phyloP scores from a whole-genome alignment of 768 basidiomycete genomes.

The Russula foetens region DNA sequence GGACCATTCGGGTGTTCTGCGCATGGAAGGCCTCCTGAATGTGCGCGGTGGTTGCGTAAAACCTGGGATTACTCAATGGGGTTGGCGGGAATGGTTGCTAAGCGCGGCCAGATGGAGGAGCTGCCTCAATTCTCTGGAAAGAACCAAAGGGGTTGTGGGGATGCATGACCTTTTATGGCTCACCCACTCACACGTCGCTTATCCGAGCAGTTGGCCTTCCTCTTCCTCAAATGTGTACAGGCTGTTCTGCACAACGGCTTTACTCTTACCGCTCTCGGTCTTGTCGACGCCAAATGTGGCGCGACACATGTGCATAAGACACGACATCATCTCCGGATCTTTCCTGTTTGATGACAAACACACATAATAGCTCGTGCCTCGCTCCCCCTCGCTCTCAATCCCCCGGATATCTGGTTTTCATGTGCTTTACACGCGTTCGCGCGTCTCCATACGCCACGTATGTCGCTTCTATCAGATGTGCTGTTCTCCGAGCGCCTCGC shows the following conservation, averaged over 20 bases:
- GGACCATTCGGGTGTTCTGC: slow-evolving; percentile 45
- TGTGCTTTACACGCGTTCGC: slow-evolving; percentile 12
- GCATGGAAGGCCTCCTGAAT: slow-evolving; percentile 43
- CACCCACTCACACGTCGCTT: neutral
- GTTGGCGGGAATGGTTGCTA: slow-evolving; percentile 14
- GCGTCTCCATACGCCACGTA: slow-evolving; percentile 15
- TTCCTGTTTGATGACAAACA: slow-evolving; percentile 8
- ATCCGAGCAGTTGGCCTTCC: slow-evolving; percentile 5
- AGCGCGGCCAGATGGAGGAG: neutral
- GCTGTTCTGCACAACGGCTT: neutral
- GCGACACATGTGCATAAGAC: neutral
- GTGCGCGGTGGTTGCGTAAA: slow-evolving; percentile 3
- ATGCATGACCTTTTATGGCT: neutral
- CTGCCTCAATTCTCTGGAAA: neutral
- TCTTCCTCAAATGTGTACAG: slow-evolving; percentile 5
- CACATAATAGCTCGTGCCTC: neutral
- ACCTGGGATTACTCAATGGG: neutral
- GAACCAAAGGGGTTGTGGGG: neutral
- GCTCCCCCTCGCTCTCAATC: neutral
- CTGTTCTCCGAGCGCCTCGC: slow-evolving; percentile 16
- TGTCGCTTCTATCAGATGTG: slow-evolving; percentile 16
- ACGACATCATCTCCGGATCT: slow-evolving; percentile 11
- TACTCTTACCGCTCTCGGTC: neutral
- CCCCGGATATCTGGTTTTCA: slow-evolving; percentile 12
- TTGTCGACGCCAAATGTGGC: slow-evolving; percentile 6